A percentile compares a stretch with the other conserved stretches of the same genome.
These are phyloP conservation scores for Lumnitzera littorea DNA, from an alignment of 345 rosid genomes.

Conservation along the genomic window DNA sequence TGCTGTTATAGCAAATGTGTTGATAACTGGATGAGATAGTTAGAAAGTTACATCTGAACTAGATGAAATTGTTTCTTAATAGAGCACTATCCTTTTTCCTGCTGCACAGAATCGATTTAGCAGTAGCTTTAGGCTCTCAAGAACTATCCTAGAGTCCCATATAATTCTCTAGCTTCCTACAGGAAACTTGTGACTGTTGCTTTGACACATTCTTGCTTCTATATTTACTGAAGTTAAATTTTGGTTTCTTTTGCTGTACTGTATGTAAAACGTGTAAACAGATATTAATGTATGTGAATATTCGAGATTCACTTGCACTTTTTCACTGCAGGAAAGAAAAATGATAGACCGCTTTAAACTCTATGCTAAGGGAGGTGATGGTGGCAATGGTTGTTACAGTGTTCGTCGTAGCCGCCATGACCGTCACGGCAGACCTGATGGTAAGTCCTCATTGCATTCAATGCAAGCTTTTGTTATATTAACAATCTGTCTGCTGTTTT, in stretches of 20 bases:
- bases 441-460: conserved; percentile 14
- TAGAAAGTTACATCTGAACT: neutral
- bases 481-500: neutral
- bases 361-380: conserved; percentile 57
- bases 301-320: neutral
- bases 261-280: neutral
- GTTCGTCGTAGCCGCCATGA: conserved; percentile 40
- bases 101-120: too few species aligned
- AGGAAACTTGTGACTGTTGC: too few species aligned
- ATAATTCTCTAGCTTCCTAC: too few species aligned
- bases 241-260: neutral
- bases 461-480: neutral
- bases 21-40: neutral
- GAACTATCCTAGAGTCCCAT: too few species aligned
- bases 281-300: neutral
- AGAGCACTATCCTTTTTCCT: too few species aligned
- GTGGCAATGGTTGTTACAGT: conserved; percentile 56
- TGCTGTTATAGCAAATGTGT: neutral
- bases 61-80: neutral
- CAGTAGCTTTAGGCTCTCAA: too few species aligned
- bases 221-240: too few species aligned
- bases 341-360: conserved; percentile 49
- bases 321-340: conserved; percentile 45
- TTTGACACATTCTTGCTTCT: too few species aligned
- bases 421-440: conserved; percentile 52